Evolutionary conservation across 306 rosid genomes (phyloP).

Genomic region (Pachyrhizus erosus): DNA sequence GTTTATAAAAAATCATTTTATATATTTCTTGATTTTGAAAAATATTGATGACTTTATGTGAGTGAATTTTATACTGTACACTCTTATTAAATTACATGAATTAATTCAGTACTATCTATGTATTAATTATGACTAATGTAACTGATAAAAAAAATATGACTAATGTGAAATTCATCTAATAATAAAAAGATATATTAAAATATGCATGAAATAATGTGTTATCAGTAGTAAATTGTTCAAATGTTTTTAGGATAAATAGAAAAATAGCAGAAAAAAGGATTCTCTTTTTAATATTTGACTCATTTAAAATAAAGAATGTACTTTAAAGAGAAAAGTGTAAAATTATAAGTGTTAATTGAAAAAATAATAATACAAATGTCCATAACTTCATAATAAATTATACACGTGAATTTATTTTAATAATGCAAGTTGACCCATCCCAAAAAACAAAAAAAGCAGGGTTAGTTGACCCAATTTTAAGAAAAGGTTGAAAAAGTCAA

Average conservation of each 20-base stretch:
- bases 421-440: not conserved
- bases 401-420: not conserved
- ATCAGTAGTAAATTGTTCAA: not conserved
- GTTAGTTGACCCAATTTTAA: not conserved
- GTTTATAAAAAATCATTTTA: not conserved
- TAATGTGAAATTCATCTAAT: not conserved
- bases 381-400: not conserved
- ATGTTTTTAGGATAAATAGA: not conserved
- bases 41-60: not conserved
- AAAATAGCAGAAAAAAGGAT: not conserved
- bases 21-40: not conserved
- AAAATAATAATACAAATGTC: not conserved
- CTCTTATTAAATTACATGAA: not conserved
- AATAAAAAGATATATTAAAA: not conserved
- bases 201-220: not conserved
- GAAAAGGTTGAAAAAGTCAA: not conserved
- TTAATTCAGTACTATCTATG: not conserved
- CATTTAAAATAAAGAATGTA: not conserved
- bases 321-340: not conserved
- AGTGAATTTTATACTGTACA: not conserved
- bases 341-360: not conserved
- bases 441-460: not conserved
- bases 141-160: no score
- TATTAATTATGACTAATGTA: not conserved
- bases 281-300: not conserved